Conservation (phyloP, 1,284 basidiomycete species). For the Naganishia albida region DNA sequence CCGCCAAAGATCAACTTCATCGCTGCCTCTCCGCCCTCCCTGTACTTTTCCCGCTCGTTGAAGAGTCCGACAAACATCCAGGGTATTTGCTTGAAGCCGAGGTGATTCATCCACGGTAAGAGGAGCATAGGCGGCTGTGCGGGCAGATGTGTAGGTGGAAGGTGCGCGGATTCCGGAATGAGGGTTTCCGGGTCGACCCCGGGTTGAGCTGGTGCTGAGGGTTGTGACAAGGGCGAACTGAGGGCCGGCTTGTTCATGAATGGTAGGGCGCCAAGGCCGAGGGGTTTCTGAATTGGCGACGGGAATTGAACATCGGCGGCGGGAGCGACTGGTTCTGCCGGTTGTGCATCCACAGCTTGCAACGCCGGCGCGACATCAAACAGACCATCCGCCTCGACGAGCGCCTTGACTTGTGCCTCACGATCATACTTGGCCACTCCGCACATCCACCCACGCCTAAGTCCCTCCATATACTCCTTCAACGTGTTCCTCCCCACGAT, state of each 20-base stretch:
- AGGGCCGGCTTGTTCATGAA: constrained; percentile 40
- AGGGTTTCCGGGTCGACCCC: constrained; percentile 36
- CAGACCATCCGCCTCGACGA: constrained; percentile 69
- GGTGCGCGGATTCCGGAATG: constrained; percentile 46
- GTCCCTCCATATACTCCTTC: constrained; percentile 90
- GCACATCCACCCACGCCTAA: constrained; percentile 82
- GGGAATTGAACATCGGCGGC: not conserved
- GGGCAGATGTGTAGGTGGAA: constrained; percentile 66
- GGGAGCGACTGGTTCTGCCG: not conserved
- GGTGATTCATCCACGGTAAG: constrained; percentile 80
- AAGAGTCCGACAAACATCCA: constrained; percentile 90
- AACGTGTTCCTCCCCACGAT: constrained; percentile 87
- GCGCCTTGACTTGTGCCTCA: constrained; percentile 72
- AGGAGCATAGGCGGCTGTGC: constrained; percentile 80
- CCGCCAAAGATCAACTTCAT: constrained; percentile 69
- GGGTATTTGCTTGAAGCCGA: constrained; percentile 85
- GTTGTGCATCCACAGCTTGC: constrained; percentile 15
- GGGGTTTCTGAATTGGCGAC: constrained; percentile 10
- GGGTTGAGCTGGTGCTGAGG: constrained; percentile 37
- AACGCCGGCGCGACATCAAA: constrained; percentile 15
- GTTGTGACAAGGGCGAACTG: constrained; percentile 13
- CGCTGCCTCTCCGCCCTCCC: constrained; percentile 76
- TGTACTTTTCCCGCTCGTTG: constrained; percentile 79
- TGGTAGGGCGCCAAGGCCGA: constrained; percentile 33
- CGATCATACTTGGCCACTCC: constrained; percentile 68